Percentiles rank a stretch among this genome's conserved stretches.
phyloP scores from a whole-genome alignment of 2,329 filamentous ascomycete species.

The Alternaria rosae region DNA sequence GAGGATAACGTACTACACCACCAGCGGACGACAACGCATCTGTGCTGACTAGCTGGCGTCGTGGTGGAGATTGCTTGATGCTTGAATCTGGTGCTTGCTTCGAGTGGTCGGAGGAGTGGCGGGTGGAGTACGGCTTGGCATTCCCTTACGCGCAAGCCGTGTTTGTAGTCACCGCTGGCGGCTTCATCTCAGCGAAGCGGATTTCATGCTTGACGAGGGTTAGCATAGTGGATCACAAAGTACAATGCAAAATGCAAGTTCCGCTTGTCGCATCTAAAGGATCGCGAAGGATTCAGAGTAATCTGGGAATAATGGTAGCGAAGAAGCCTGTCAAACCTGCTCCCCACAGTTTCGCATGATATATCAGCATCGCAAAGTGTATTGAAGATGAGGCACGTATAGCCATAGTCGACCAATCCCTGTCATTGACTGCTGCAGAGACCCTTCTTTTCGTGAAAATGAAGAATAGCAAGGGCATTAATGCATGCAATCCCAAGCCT shows the following conservation, averaged over 20 bases:
- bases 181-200: conserved; percentile 16
- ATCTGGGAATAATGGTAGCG: background rate
- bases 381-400: background rate
- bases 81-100: conserved; percentile 17
- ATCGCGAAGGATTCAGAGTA: conserved; percentile 1
- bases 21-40: conserved; percentile 28
- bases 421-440: conserved; percentile 8
- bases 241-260: conserved; percentile 1
- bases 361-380: background rate
- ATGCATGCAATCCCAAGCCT: conserved; percentile 12
- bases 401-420: background rate
- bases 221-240: conserved; percentile 16
- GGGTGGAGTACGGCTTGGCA: conserved; percentile 24
- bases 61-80: conserved; percentile 29
- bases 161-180: conserved; percentile 6
- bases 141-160: conserved; percentile 14
- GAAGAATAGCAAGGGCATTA: background rate
- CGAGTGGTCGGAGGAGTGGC: conserved; percentile 20
- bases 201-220: conserved; percentile 15
- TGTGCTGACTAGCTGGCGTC: conserved; percentile 16
- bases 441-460: conserved; percentile 5
- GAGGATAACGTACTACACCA: conserved; percentile 14
- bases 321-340: background rate
- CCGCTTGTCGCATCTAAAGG: conserved; percentile 9
- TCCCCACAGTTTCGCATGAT: background rate